phyloP scores from a whole-genome alignment of 2,329 filamentous ascomycete genomes.

The Aureobasidium subglaciale region DNA sequence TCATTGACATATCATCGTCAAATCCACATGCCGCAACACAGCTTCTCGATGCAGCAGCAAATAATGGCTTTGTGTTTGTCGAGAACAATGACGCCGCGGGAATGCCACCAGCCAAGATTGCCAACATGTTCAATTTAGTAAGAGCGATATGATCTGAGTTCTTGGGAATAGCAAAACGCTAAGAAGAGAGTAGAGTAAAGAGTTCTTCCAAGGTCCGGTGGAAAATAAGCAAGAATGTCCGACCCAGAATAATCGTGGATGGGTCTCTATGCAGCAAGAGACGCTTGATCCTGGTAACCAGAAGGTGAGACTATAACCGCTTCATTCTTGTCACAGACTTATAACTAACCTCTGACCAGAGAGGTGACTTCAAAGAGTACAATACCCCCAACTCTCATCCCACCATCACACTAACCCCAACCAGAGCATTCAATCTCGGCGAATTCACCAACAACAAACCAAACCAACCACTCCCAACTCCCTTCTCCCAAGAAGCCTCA shows the following conservation, averaged over 20 bases:
- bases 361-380: constrained; percentile 84
- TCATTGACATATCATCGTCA: constrained; percentile 70
- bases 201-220: constrained; percentile 63
- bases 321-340: neutral
- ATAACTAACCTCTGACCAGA: constrained; percentile 36
- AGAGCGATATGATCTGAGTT: constrained; percentile 19
- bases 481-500: constrained; percentile 52
- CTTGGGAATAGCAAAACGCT: neutral
- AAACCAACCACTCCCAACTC: constrained; percentile 70
- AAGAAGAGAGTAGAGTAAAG: constrained; percentile 21
- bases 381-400: constrained; percentile 12
- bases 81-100: constrained; percentile 56
- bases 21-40: constrained; percentile 55
- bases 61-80: constrained; percentile 86
- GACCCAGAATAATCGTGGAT: constrained; percentile 72
- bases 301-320: constrained; percentile 50
- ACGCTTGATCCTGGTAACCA: constrained; percentile 79
- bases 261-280: constrained; percentile 82
- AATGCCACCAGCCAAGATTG: constrained; percentile 59
- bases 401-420: neutral
- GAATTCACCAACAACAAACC: constrained; percentile 58
- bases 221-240: constrained; percentile 68
- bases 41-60: constrained; percentile 70
- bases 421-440: constrained; percentile 88
- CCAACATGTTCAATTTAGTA: constrained; percentile 69